phyloP scores from a whole-genome alignment of 306 rosid species.

The Corylus americana region DNA sequence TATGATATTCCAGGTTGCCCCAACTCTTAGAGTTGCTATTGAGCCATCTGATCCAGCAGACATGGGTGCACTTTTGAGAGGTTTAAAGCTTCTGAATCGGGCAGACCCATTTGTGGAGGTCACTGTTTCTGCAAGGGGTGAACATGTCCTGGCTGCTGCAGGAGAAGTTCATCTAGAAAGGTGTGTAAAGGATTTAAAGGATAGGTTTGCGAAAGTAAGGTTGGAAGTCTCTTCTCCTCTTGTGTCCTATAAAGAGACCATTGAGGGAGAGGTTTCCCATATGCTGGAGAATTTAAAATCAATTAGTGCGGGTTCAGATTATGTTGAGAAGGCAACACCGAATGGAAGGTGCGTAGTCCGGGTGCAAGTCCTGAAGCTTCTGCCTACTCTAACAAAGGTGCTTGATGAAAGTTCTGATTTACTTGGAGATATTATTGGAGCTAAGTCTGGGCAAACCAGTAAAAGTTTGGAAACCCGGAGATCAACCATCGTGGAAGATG shows the following conservation, averaged over 20 bases:
- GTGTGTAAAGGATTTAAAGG: slow-evolving; percentile 87
- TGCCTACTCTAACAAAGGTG: slow-evolving; percentile 64
- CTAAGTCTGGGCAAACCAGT: slow-evolving; percentile 45
- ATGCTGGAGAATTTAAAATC: slow-evolving; percentile 59
- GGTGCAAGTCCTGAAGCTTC: slow-evolving; percentile 77
- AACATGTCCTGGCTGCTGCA: slow-evolving; percentile 80
- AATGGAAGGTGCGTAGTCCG: slow-evolving; percentile 74
- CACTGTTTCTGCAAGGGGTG: slow-evolving; percentile 79
- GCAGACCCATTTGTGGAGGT: slow-evolving; percentile 96
- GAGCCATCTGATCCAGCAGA: slow-evolving; percentile 93
- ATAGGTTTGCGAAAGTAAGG: slow-evolving; percentile 81
- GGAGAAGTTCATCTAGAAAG: slow-evolving; percentile 97
- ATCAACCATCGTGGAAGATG: slow-evolving; percentile 39
- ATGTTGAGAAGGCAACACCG: slow-evolving; percentile 68
- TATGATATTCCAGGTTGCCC: slow-evolving; percentile 81
- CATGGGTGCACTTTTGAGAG: slow-evolving; percentile 63
- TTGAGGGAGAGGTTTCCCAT: slow-evolving; percentile 62
- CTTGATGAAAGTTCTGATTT: slow-evolving; percentile 75
- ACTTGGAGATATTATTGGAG: slow-evolving; percentile 60
- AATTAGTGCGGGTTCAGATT: slow-evolving; percentile 52
- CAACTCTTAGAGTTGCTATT: slow-evolving; percentile 82
- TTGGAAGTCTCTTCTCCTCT: slow-evolving; percentile 86
- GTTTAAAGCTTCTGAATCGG: slow-evolving; percentile 77
- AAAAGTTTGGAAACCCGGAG: slow-evolving; percentile 51
- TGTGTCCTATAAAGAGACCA: slow-evolving; percentile 80